Conservation (phyloP, 1,284 basidiomycete genomes). For the Cutaneotrichosporon sp. region DNA sequence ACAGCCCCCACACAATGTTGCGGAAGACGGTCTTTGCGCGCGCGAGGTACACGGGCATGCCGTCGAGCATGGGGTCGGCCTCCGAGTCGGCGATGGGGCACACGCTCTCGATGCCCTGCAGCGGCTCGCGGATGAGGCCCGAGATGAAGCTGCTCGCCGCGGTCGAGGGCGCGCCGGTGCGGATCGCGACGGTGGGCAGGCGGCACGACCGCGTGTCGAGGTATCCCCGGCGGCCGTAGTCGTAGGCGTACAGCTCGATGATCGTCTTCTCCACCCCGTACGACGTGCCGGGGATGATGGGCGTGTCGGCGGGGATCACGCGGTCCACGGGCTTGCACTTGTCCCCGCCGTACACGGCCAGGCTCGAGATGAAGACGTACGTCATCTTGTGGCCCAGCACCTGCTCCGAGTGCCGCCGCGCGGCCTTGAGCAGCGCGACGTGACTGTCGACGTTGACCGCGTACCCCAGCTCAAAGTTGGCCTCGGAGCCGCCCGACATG, state of each 20-base stretch:
- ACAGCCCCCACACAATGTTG: slow-evolving; percentile 53
- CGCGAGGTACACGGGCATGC: slow-evolving; percentile 61
- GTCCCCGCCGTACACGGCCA: slow-evolving; percentile 67
- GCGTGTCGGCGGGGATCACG: slow-evolving; percentile 56
- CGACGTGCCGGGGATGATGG: slow-evolving; percentile 62
- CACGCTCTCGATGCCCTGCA: slow-evolving; percentile 59
- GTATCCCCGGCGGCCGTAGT: slow-evolving; percentile 64
- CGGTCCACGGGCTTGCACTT: slow-evolving; percentile 54
- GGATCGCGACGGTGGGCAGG: slow-evolving; percentile 64
- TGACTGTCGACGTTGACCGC: slow-evolving; percentile 65
- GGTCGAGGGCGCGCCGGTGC: slow-evolving; percentile 61
- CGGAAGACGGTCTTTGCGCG: slow-evolving; percentile 58
- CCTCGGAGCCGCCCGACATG: slow-evolving; percentile 69
- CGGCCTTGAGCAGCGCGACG: slow-evolving; percentile 59
- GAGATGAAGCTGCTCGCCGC: slow-evolving; percentile 66
- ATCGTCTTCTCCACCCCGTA: slow-evolving; percentile 65
- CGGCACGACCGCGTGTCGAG: slow-evolving; percentile 65
- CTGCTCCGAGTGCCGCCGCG: slow-evolving; percentile 54
- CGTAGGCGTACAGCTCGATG: slow-evolving; percentile 65
- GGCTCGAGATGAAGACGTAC: slow-evolving; percentile 64
- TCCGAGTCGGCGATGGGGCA: slow-evolving; percentile 58
- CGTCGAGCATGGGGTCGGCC: slow-evolving; percentile 50
- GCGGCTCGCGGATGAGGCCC: slow-evolving; percentile 66
- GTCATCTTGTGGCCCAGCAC: slow-evolving; percentile 52
- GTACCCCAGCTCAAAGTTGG: slow-evolving; percentile 64